Base-by-base conservation (phyloP, 345 rosid genomes). In the Cardiospermum halicacabum region DNA sequence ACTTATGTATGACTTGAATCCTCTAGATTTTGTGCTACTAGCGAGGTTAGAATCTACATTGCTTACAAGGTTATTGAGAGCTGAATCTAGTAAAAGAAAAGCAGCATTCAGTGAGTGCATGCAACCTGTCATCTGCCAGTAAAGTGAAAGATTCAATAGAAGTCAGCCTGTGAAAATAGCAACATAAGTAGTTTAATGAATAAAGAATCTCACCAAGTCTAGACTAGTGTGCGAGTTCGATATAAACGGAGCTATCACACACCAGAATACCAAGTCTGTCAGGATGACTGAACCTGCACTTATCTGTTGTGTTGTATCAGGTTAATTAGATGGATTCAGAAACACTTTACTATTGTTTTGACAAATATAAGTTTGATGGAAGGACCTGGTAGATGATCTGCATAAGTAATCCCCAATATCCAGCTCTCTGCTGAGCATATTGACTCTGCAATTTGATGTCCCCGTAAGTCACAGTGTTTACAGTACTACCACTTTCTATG, bases 221-320 rank as follows among this genome's bases (percentile, higher is more conserved):
- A 93, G 75, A 53, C 82, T 75, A 60, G 88, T 80, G 72, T 80
- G 98, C 21, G 72, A 56, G 42, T 76, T 75, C 4, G 98, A 82
- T 58, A 80, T 22, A 72, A 85, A 83, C 1, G 97, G 98, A 62
- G 84, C 89, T 39, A 93, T 72, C 5, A 90, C 25, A 34, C 84
- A 59, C 97, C 98, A 93, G 72, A 88, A 88, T 36, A 90, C 67
- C 22, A 84, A 27, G 69, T 90, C 97, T 8, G 98, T 90, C 1
- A 86, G 64, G 73, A 93, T 74, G 3, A 85, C 85, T 37, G 98
- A 96, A 3, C 98, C 98, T 63, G 84, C 94, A 70, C 85, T 74
- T 61, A 92, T 77, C 97, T 93, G 72, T 58, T 27, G 27, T 4
- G 1, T 18, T 57, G 7, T 24, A 67, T 47, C 40, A 68, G 58